Evolutionary conservation across 176 grass and related monocot genomes (phyloP).

Genomic region (Panicum miliaceum): DNA sequence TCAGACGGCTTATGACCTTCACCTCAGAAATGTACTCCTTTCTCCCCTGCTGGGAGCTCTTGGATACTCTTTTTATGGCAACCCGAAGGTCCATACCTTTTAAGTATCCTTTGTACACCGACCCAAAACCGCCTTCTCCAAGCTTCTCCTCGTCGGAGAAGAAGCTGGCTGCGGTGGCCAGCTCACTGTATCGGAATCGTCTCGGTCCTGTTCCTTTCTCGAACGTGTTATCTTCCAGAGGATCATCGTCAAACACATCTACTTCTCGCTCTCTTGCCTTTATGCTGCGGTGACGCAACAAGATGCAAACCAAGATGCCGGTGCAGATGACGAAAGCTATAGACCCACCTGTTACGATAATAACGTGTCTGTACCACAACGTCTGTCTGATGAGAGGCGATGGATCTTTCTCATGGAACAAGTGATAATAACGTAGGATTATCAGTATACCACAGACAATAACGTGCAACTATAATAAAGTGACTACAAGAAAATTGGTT

Average conservation of each 20-base stretch:
- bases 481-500: too few species aligned
- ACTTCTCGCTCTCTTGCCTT: background rate
- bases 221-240: background rate
- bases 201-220: background rate
- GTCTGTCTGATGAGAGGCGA: background rate
- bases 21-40: slow-evolving; percentile 64
- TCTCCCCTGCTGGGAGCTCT: slow-evolving; percentile 32
- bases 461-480: too few species aligned
- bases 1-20: slow-evolving; percentile 50
- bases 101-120: background rate
- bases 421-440: too few species aligned
- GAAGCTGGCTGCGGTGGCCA: background rate
- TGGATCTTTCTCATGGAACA: background rate
- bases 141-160: background rate
- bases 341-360: background rate
- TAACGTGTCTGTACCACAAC: too few species aligned
- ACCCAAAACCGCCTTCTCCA: background rate
- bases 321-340: background rate
- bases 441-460: too few species aligned
- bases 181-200: background rate
- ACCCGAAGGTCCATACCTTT: background rate
- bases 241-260: background rate
- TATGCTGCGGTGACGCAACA: background rate
- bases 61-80: background rate
- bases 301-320: background rate